Evolutionary conservation across 2,329 filamentous ascomycete genomes (phyloP).

Genomic region (Fonsecaea multimorphosa): DNA sequence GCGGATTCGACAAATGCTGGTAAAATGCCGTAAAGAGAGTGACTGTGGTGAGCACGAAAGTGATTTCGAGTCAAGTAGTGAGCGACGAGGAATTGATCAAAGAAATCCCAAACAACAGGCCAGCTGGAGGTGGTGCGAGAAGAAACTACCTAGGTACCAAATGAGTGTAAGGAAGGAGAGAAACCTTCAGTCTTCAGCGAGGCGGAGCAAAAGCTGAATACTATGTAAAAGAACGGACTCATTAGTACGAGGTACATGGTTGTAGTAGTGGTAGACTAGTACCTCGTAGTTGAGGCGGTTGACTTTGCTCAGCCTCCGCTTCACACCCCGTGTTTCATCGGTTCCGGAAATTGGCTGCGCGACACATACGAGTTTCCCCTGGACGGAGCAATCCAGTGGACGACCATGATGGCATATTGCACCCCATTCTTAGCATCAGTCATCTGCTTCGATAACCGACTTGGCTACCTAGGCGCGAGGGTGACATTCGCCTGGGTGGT

Average conservation of each 20-base stretch:
- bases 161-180: conserved; percentile 6
- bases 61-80: conserved; percentile 23
- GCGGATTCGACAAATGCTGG: too few species aligned
- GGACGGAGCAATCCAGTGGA: not conserved
- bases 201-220: conserved; percentile 6
- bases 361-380: not conserved
- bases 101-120: conserved; percentile 14
- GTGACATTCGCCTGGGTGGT: conserved; percentile 16
- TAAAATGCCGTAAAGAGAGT: conserved; percentile 18
- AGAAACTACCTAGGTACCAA: conserved; percentile 13
- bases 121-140: conserved; percentile 19
- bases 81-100: conserved; percentile 19
- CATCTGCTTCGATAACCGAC: not conserved
- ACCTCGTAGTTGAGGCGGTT: not conserved
- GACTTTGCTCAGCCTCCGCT: conserved; percentile 27
- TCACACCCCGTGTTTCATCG: conserved; percentile 33
- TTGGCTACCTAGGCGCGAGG: not conserved
- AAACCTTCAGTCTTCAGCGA: not conserved
- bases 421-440: not conserved
- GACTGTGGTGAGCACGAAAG: conserved; percentile 18
- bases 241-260: too few species aligned
- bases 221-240: not conserved
- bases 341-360: conserved; percentile 31
- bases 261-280: too few species aligned
- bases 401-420: not conserved